phyloP scores from a whole-genome alignment of 2,329 filamentous ascomycete species.

The Juglanconis juglandina region DNA sequence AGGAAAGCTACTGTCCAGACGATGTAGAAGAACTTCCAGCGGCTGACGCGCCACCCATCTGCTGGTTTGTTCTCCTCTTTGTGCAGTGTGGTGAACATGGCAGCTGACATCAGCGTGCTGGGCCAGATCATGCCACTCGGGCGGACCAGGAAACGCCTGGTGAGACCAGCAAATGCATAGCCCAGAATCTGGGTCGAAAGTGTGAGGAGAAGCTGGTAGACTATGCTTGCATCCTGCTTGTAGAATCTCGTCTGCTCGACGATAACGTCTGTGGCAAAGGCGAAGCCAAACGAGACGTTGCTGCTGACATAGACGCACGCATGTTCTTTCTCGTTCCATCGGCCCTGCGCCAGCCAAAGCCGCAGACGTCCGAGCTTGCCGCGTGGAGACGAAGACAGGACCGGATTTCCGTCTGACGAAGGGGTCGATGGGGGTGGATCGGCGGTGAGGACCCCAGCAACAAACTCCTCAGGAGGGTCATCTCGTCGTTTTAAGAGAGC shows the following conservation, averaged over 20 bases:
- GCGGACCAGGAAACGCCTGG: slow-evolving; percentile 75
- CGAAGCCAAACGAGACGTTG: slow-evolving; percentile 86
- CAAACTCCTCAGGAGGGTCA: slow-evolving; percentile 46
- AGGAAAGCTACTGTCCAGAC: slow-evolving; percentile 68
- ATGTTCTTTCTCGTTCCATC: slow-evolving; percentile 86
- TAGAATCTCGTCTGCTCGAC: slow-evolving; percentile 90
- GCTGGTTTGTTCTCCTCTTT: slow-evolving; percentile 79
- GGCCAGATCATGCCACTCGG: slow-evolving; percentile 92
- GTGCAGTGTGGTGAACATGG: slow-evolving; percentile 85
- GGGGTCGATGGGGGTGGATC: slow-evolving; percentile 17
- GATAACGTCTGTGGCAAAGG: slow-evolving; percentile 85
- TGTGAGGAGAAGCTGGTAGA: slow-evolving; percentile 78
- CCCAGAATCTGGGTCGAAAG: slow-evolving; percentile 84
- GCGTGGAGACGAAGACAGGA: slow-evolving; percentile 6
- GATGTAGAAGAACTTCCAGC: slow-evolving; percentile 79
- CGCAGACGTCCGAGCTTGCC: slow-evolving; percentile 45
- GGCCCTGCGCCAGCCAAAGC: slow-evolving; percentile 74
- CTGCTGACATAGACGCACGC: slow-evolving; percentile 86
- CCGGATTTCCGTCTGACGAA: slow-evolving; percentile 10
- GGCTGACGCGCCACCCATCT: slow-evolving; percentile 76
- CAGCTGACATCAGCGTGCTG: slow-evolving; percentile 79
- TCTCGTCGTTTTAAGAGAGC: slow-evolving; percentile 63
- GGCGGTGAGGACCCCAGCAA: slow-evolving; percentile 36
- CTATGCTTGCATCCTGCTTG: slow-evolving; percentile 71
- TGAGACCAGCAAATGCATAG: slow-evolving; percentile 81